phyloP scores from a whole-genome alignment of 2,329 filamentous ascomycete species.

The Ophiocordyceps sinensis region DNA sequence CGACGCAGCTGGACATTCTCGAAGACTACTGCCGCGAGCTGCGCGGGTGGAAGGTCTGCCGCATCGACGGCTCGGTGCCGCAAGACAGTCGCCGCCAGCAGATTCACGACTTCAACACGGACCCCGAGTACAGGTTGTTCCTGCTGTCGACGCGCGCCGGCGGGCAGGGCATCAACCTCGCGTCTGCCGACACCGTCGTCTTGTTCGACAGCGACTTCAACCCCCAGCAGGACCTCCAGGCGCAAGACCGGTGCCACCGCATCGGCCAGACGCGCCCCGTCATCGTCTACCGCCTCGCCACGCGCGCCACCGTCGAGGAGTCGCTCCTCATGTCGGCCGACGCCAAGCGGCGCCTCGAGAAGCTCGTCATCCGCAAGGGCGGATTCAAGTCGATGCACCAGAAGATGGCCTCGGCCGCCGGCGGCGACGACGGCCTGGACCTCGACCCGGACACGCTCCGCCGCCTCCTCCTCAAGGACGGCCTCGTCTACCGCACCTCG shows the following conservation, averaged over 20 bases:
- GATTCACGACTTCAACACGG: constrained; percentile 58
- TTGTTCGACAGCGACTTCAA: constrained; percentile 88
- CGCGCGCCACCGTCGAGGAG: constrained; percentile 85
- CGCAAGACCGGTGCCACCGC: constrained; percentile 86
- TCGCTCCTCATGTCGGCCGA: constrained; percentile 75
- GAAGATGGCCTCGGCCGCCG: constrained; percentile 36
- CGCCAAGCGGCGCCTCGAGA: constrained; percentile 81
- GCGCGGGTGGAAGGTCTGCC: constrained; percentile 66
- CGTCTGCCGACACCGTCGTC: constrained; percentile 81
- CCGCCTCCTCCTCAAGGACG: constrained; percentile 55
- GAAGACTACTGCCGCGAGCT: constrained; percentile 71
- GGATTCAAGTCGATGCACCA: constrained; percentile 59
- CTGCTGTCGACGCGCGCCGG: constrained; percentile 82
- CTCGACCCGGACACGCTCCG: constrained; percentile 47
- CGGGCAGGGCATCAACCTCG: constrained; percentile 89
- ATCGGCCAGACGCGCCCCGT: constrained; percentile 91
- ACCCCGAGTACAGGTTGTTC: constrained; percentile 59
- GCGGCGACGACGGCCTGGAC: constrained; percentile 20
- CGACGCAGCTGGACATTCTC: constrained; percentile 80
- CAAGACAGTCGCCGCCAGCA: constrained; percentile 57
- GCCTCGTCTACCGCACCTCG: constrained; percentile 42
- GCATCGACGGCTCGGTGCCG: constrained; percentile 78
- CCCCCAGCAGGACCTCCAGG: constrained; percentile 91
- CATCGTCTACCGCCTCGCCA: constrained; percentile 85
- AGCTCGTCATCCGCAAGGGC: constrained; percentile 90